Conservation (phyloP, 805 yeast species). For the Yamadazyma olivae region DNA sequence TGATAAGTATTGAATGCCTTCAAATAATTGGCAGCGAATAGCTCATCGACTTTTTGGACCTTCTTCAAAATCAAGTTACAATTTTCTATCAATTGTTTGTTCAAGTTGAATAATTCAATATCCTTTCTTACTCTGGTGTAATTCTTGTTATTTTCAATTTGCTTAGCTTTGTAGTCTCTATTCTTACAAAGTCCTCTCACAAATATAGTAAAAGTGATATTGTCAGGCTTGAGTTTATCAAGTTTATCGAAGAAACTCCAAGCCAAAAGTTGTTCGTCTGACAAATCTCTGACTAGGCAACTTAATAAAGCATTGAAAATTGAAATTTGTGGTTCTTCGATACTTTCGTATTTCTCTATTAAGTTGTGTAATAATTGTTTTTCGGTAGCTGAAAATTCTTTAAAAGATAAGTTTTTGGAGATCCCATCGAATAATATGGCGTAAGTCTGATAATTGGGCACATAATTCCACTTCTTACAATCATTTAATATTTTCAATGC, state of each 20-base stretch:
- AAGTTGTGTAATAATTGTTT: neutral
- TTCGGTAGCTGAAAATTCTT: conserved; percentile 1
- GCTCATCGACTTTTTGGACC: conserved; percentile 18
- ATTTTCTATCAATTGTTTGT: conserved; percentile 23
- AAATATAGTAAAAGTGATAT: conserved; percentile 37
- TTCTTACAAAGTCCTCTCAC: conserved; percentile 25
- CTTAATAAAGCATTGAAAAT: conserved; percentile 38
- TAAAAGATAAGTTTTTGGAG: conserved; percentile 11
- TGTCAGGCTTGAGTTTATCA: conserved; percentile 22
- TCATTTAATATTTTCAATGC: conserved; percentile 51
- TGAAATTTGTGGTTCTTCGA: conserved; percentile 12
- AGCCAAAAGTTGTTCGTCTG: conserved; percentile 28
- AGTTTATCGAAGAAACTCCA: conserved; percentile 34
- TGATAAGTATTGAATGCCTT: conserved; percentile 14
- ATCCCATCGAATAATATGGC: conserved; percentile 35
- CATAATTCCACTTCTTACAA: conserved; percentile 62
- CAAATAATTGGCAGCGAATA: conserved; percentile 3
- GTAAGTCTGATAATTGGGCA: conserved; percentile 45
- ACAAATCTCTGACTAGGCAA: conserved; percentile 31
- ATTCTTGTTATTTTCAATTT: neutral
- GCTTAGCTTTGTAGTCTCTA: conserved; percentile 4
- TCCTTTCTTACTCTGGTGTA: conserved; percentile 16
- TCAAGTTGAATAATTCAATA: conserved; percentile 21
- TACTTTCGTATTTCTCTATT: neutral
- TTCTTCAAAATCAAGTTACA: conserved; percentile 26